These are phyloP conservation scores for Aquilaria malaccensis DNA, from an alignment of 345 rosid genomes.

Conservation along the genomic window DNA sequence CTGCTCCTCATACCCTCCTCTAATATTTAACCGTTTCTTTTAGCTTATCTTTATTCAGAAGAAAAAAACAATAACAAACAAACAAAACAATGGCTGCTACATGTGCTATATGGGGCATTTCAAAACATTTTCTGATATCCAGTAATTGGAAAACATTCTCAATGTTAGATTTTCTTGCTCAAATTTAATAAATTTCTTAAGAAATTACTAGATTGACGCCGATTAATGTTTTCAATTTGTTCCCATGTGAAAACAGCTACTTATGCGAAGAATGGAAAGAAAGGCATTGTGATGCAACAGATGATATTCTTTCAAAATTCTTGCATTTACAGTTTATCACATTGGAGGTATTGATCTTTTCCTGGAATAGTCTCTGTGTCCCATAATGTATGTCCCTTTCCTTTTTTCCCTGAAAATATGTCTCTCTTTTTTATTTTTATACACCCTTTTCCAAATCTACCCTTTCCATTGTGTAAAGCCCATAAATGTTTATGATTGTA, in stretches of 20 bases:
- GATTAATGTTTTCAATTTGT: background rate
- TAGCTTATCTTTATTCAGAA: too few relatives aligned
- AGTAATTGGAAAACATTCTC: background rate
- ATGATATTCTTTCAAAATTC: constrained; percentile 39
- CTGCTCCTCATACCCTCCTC: too few relatives aligned
- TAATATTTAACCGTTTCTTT: too few relatives aligned
- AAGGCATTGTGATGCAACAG: constrained; percentile 45
- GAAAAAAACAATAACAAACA: too few relatives aligned
- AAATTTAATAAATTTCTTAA: constrained; percentile 1
- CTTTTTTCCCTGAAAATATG: background rate
- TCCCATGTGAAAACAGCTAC: constrained; percentile 46
- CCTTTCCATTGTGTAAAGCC: background rate
- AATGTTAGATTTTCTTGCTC: background rate
- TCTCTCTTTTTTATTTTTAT: background rate
- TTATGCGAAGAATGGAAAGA: constrained; percentile 88
- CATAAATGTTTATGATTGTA: too few relatives aligned
- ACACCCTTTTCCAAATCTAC: too few relatives aligned
- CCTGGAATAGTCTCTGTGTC: constrained; percentile 1
- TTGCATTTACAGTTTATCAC: constrained; percentile 54
- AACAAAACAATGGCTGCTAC: too few relatives aligned
- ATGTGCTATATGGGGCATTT: too few relatives aligned
- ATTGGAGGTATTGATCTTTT: constrained; percentile 58
- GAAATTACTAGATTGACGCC: background rate
- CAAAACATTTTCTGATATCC: too few relatives aligned
- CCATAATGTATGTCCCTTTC: background rate